Evolutionary conservation across 495 filamentous ascomycete species (phyloP), one percentile per base, ranked within the genome.

Genomic region (Aspergillus nanangensis): DNA sequence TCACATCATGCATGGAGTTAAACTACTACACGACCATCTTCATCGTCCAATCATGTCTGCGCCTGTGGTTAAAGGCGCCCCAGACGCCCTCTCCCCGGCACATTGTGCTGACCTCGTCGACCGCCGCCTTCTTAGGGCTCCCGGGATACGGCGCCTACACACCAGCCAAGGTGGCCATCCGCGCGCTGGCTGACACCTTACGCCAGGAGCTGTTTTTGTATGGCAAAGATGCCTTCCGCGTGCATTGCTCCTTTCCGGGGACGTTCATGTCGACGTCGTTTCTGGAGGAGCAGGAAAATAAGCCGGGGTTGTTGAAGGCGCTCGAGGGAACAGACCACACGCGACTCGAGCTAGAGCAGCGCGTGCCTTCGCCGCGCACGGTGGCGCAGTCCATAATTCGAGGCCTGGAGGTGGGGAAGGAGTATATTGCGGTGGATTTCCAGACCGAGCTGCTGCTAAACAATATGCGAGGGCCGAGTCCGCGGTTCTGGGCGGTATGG

Each of bases 81-180:
- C 38, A 33, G 20, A 44, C 35, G 5, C 34, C 11, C 35, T 25
- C 31, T 3, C 33, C 41, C 13, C 55, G 67, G 4, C 60, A 63
- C 31, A 57, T 69, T 4, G 41, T 67, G 14, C 63, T 71, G 44
- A 63, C 62, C 17, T 53, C 60, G 23, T 62, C 60, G n/a, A 55
- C 59, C 1, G 63, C 63, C 0, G 63, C 63, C 2, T 66, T 71
- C 27, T 45, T 67, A 0, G 56, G 52, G 3, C 34, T 71, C 15
- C 67, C 67, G 18, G 68, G 68, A 1, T 74, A 69, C 47, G 50
- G 44, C 8, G 65, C 66, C 5, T 74, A 71, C 49, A 61, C 60
- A 9, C 60, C 66, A 4, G 52, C 55, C 1, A 68, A 67, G 49
- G 55, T 47, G 3, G 62, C 70, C 1, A 58, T 60, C 8, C 62